Percentiles rank a stretch among this genome's conserved stretches.
Conservation (phyloP, 495 filamentous ascomycete species). For the Neurospora sp. region DNA sequence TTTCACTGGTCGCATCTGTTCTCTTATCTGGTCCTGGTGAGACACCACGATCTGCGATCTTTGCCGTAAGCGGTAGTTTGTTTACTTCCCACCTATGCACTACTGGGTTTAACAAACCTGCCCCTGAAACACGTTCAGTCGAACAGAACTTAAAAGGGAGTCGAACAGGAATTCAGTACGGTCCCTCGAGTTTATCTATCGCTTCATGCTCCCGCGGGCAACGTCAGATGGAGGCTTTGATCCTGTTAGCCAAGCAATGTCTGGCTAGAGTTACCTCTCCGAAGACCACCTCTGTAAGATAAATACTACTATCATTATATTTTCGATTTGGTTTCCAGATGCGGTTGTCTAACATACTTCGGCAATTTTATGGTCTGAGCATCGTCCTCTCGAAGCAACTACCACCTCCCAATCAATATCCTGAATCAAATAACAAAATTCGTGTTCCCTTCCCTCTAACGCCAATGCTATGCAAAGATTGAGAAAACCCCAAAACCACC, state of each 20-base stretch:
- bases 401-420: not conserved
- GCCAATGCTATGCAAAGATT: not conserved
- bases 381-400: not conserved
- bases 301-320: not conserved
- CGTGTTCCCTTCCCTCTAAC: not conserved
- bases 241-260: not conserved
- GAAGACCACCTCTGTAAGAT: not conserved
- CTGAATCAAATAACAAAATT: not conserved
- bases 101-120: not conserved
- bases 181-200: not conserved
- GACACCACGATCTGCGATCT: not conserved
- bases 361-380: not conserved
- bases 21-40: not conserved
- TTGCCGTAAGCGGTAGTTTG: not conserved
- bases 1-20: not conserved
- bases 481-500: not conserved
- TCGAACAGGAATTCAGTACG: not conserved
- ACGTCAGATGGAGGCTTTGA: not conserved
- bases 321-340: not conserved
- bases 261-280: not conserved
- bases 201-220: not conserved
- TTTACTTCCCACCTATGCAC: not conserved
- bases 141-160: not conserved
- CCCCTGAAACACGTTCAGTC: not conserved
- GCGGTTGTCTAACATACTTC: not conserved